Evolutionary conservation across 176 grass and related monocot species (phyloP).

Genomic region (Rhynchospora tenuis): DNA sequence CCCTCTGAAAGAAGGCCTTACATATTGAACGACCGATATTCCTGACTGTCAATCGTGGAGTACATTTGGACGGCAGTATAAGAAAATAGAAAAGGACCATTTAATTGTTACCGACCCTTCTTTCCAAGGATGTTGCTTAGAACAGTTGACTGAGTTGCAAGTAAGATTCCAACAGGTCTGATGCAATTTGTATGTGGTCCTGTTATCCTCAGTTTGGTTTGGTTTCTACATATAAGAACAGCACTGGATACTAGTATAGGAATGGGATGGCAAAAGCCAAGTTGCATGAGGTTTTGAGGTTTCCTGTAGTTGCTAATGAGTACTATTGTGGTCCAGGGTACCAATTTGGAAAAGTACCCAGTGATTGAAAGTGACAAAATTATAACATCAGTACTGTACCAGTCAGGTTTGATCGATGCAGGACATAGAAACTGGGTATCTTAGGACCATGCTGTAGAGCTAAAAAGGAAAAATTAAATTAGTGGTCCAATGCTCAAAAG

Average conservation of each 20-base stretch:
- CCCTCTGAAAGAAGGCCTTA: too few species aligned
- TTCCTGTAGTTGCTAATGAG: not conserved
- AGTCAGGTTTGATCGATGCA: not conserved
- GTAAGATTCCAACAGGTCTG: constrained; percentile 4
- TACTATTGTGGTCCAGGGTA: not conserved
- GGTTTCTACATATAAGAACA: not conserved
- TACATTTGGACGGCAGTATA: constrained; percentile 1
- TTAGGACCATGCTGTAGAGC: not conserved
- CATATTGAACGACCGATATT: not conserved
- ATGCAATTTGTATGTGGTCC: constrained; percentile 14
- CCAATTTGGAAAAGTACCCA: not conserved
- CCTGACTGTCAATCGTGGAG: not conserved
- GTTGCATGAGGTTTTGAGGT: not conserved
- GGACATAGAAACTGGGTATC: not conserved
- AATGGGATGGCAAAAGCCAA: not conserved
- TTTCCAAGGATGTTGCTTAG: constrained; percentile 2
- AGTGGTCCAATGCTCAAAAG: not conserved
- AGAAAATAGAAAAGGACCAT: not conserved
- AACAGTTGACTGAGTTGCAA: not conserved
- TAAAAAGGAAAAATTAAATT: not conserved
- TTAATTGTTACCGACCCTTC: not conserved
- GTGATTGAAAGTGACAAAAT: not conserved
- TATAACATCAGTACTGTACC: not conserved
- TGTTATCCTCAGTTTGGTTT: not conserved
- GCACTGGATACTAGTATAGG: not conserved